Evolutionary conservation across 306 rosid species (phyloP), one percentile per base, ranked within the genome.

Genomic region (Phaseolus lunatus): DNA sequence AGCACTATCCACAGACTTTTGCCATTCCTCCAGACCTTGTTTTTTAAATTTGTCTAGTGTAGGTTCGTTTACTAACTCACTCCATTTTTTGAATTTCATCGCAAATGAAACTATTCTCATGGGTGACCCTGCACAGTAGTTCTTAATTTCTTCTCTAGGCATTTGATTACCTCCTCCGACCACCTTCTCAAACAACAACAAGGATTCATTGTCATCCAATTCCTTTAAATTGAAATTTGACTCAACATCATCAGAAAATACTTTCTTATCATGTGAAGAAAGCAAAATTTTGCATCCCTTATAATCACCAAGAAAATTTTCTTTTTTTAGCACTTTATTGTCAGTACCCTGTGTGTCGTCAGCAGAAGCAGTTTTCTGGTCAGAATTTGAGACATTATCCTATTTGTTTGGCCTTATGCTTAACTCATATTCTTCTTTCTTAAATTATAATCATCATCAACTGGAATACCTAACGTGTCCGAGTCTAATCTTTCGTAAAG

Each of bases 381-480:
- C 2, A 24, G n/a, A n/a, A n/a, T n/a, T n/a, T n/a, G n/a, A n/a
- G n/a, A n/a, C n/a, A n/a, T n/a, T 1, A n/a, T n/a, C n/a, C n/a
- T n/a, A n/a, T n/a, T n/a, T n/a, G n/a, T n/a, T n/a, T n/a, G n/a
- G n/a, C n/a, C 8, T 35, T 35, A 1, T 35, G 39, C 9, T 35
- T 35, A 35, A 31, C 35, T 31, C 7, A 7, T n/a, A n/a, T 12
- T 15, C 48, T 24, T 20, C 27, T 20, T 53, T 24, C 5, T 49
- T 49, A 52, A 8, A 18, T 9, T 15, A 27, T 74, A 31, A 20
- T 47, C 58, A 23, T 47, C 78, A 50, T 69, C 59, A 50, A 49
- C 20, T 23, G 39, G 65, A 33, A 81, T 81, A 15, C 84, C 84
- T 9, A 79, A 49, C 49, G 26, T 79, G 5, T 39, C 39, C 49